phyloP scores from a whole-genome alignment of 169 alveolate genomes.

The Plasmodium cynomolgi region DNA sequence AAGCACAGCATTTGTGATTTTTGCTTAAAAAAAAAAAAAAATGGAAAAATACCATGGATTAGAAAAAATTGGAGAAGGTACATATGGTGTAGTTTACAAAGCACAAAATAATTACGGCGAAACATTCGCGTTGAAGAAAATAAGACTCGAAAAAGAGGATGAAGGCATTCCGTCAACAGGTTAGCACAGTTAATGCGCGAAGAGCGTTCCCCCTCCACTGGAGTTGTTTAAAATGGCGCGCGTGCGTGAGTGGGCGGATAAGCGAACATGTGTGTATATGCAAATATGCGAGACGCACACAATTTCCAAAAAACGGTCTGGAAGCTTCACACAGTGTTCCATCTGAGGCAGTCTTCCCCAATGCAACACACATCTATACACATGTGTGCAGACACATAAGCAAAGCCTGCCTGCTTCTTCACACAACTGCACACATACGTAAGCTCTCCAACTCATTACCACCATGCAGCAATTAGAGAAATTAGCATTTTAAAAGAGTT shows the following conservation, averaged over 20 bases:
- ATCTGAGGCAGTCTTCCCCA: background rate
- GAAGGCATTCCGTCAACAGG: conserved; percentile 97
- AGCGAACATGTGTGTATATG: background rate
- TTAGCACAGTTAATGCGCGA: background rate
- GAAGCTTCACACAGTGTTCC: background rate
- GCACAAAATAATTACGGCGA: conserved; percentile 93
- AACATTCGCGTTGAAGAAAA: conserved; percentile 96
- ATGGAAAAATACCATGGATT: conserved; percentile 95
- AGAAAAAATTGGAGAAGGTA: conserved; percentile 99
- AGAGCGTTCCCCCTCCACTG: background rate
- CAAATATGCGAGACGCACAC: background rate
- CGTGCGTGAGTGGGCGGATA: background rate
- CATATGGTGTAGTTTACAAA: conserved; percentile 98
- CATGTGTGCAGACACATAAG: background rate
- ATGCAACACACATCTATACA: background rate
- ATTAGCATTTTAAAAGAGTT: conserved; percentile 97
- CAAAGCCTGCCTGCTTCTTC: background rate
- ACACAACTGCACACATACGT: conserved; percentile 13
- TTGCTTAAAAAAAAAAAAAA: conserved; percentile 23
- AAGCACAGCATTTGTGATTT: conserved; percentile 73
- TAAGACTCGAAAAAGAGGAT: conserved; percentile 98
- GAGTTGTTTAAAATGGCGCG: background rate
- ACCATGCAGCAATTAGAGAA: conserved; percentile 97
- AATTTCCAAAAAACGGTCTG: too few species aligned
- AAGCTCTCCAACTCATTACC: background rate